Percentiles rank a stretch among this genome's conserved stretches.
These are phyloP conservation scores for Effrenium voratum DNA, from an alignment of 73 alveolate genomes.

Conservation along the genomic window DNA sequence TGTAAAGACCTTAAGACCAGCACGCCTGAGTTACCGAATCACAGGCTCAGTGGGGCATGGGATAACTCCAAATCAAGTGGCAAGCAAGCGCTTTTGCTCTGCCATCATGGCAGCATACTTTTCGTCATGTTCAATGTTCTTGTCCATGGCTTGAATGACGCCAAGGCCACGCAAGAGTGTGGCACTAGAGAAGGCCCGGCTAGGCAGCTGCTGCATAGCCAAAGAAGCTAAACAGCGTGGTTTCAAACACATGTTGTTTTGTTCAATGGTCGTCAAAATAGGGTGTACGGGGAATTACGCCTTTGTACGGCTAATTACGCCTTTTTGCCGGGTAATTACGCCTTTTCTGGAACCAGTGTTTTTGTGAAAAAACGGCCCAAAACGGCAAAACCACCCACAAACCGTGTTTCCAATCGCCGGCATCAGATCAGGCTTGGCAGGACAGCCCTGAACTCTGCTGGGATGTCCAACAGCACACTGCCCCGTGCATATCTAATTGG, in stretches of 20 bases:
- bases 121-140: neutral
- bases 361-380: neutral
- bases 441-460: neutral
- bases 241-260: neutral
- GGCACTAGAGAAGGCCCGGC: neutral
- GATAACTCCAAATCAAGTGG: neutral
- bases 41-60: neutral
- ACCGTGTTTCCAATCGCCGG: neutral
- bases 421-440: neutral
- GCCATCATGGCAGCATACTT: neutral
- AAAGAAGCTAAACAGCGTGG: neutral
- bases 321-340: neutral
- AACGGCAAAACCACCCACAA: neutral
- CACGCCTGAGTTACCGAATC: neutral
- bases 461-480: neutral
- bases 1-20: neutral
- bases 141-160: neutral
- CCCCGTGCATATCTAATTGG: neutral
- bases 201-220: neutral
- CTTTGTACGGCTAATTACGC: neutral
- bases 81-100: neutral
- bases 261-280: too few relatives aligned
- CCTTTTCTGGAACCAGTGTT: neutral
- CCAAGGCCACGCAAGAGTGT: neutral
- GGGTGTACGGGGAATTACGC: slow-evolving; percentile 2